Evolutionary conservation across 2,329 filamentous ascomycete species (phyloP).

Genomic region (Fusarium haematococcum): DNA sequence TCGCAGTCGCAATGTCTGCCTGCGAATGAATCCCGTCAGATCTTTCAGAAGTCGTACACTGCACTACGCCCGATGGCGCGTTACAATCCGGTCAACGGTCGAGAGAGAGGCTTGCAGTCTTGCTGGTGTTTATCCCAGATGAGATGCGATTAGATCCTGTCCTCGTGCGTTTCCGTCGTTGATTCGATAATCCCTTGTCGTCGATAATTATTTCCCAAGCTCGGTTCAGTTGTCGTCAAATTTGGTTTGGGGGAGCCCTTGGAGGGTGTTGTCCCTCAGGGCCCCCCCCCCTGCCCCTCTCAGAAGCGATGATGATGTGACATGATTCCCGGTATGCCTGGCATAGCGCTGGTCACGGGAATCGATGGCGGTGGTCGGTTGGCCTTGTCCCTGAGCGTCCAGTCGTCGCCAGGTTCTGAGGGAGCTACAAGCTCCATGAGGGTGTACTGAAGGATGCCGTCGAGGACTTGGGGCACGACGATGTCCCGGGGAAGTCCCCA

Average conservation of each 20-base stretch:
- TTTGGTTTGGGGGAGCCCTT: conserved; percentile 12
- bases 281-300: conserved; percentile 30
- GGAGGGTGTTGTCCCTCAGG: conserved; percentile 19
- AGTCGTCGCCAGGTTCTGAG: conserved; percentile 52
- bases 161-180: conserved; percentile 24
- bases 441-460: conserved; percentile 60
- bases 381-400: conserved; percentile 52
- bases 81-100: conserved; percentile 36
- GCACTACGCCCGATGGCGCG: conserved; percentile 41
- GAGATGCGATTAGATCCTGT: conserved; percentile 18
- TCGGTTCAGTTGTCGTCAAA: conserved; percentile 16
- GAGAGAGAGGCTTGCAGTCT: conserved; percentile 21
- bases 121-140: conserved; percentile 11
- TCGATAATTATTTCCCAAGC: conserved; percentile 36
- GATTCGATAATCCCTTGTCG: conserved; percentile 24
- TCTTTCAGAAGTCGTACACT: conserved; percentile 42
- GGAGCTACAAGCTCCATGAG: conserved; percentile 59
- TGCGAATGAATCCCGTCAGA: conserved; percentile 20
- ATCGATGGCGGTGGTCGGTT: conserved; percentile 44
- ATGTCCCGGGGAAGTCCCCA: conserved; percentile 55
- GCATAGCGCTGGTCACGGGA: conserved; percentile 46
- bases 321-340: conserved; percentile 41
- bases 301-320: conserved; percentile 42
- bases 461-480: conserved; percentile 58
- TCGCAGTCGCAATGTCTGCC: conserved; percentile 36